A percentile compares a stretch with the other conserved stretches of the same genome.
Conservation (phyloP, 2,329 filamentous ascomycete species). For the Beauveria brongniartii region DNA sequence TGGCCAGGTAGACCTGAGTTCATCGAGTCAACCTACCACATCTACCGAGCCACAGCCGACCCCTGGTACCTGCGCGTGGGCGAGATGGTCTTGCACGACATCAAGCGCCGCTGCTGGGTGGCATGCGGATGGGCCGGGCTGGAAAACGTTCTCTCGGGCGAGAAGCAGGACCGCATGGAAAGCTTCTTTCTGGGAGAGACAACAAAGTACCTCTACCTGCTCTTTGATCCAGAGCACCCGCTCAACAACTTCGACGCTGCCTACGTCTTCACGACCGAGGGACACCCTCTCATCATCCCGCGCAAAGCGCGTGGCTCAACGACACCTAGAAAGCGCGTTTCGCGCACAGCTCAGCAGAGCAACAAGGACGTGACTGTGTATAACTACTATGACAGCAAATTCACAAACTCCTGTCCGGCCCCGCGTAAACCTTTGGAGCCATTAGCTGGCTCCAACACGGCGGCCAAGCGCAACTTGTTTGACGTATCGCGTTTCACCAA, state of each 20-base stretch:
- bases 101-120: constrained; percentile 81
- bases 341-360: constrained; percentile 15
- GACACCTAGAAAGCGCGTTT: background rate
- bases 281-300: constrained; percentile 84
- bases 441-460: constrained; percentile 70
- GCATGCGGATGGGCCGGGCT: constrained; percentile 90
- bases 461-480: constrained; percentile 73
- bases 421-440: constrained; percentile 46
- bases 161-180: constrained; percentile 92
- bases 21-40: constrained; percentile 90
- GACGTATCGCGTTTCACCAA: constrained; percentile 81
- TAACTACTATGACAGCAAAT: constrained; percentile 35
- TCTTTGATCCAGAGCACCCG: constrained; percentile 80
- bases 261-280: constrained; percentile 93
- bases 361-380: constrained; percentile 18
- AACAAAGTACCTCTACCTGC: constrained; percentile 86
- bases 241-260: constrained; percentile 79
- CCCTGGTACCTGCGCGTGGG: constrained; percentile 95
- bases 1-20: constrained; percentile 96
- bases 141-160: constrained; percentile 71
- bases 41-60: constrained; percentile 89
- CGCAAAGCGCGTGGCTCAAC: constrained; percentile 16
- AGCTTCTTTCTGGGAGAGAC: constrained; percentile 98
- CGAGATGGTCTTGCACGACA: constrained; percentile 88
- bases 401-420: constrained; percentile 57